Percentiles rank a stretch among this genome's conserved stretches.
These are phyloP conservation scores for Alternaria consortialis DNA, from an alignment of 2,329 filamentous ascomycete species.

Conservation along the genomic window DNA sequence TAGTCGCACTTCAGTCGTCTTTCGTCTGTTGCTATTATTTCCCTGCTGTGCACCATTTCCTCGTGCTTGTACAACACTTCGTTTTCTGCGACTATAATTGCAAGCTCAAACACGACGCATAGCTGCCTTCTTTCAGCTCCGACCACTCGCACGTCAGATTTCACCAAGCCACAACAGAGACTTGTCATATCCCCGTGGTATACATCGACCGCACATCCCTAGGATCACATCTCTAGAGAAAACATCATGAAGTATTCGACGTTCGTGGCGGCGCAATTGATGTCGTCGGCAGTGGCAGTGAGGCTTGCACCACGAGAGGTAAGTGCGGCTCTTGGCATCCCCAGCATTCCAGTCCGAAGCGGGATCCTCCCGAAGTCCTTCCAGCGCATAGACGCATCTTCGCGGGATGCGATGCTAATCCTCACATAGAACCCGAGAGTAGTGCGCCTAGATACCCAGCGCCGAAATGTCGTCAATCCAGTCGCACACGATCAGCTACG, in stretches of 20 bases:
- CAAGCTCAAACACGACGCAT: conserved; percentile 4
- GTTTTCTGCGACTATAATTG: conserved; percentile 2
- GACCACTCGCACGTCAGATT: conserved; percentile 26
- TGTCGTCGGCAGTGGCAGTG: conserved; percentile 40
- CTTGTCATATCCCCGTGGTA: background rate
- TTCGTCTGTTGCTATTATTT: conserved; percentile 6
- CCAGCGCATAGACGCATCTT: conserved; percentile 1
- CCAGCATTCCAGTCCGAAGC: conserved; percentile 23
- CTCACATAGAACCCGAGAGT: conserved; percentile 54
- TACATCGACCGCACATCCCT: conserved; percentile 18
- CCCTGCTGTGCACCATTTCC: conserved; percentile 4
- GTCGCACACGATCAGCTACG: conserved; percentile 58
- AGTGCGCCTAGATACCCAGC: conserved; percentile 61
- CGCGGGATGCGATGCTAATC: conserved; percentile 19
- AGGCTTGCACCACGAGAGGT: conserved; percentile 46
- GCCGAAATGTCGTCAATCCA: conserved; percentile 57
- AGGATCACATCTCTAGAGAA: background rate
- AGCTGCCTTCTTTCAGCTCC: conserved; percentile 12
- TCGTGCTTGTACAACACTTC: background rate
- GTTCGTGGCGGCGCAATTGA: conserved; percentile 40
- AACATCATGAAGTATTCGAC: conserved; percentile 43
- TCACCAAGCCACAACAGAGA: conserved; percentile 10
- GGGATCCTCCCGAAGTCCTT: conserved; percentile 20
- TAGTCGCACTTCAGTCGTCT: conserved; percentile 7
- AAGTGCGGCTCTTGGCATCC: conserved; percentile 41